Evolutionary conservation across 1,284 basidiomycete genomes (phyloP).

Genomic region (Lentinula novae-zelandiae): DNA sequence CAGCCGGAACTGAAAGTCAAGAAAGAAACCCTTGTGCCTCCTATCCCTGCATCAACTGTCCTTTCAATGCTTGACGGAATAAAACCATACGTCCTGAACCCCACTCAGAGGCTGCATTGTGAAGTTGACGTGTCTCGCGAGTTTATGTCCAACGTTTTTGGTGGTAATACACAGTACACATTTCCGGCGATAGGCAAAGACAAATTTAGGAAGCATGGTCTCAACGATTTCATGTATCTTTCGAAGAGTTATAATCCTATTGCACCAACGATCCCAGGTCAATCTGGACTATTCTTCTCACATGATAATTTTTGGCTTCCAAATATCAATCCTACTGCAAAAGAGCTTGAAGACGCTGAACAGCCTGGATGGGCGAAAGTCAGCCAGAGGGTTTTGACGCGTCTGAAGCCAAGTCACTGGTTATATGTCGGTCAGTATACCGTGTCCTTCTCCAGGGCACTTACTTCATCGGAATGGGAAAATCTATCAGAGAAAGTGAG

Average conservation of each 20-base stretch:
- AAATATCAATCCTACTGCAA: background rate
- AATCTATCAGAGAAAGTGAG: constrained; percentile 14
- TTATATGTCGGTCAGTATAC: constrained; percentile 28
- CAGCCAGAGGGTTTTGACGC: constrained; percentile 19
- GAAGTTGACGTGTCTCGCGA: constrained; percentile 19
- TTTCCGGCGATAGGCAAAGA: constrained; percentile 25
- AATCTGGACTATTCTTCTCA: constrained; percentile 30
- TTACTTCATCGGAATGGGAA: constrained; percentile 25
- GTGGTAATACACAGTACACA: constrained; percentile 28
- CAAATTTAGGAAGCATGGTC: constrained; percentile 24
- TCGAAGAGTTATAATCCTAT: constrained; percentile 31
- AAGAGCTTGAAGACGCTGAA: background rate
- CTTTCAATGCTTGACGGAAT: background rate
- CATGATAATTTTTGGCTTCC: constrained; percentile 2
- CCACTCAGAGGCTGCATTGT: constrained; percentile 6
- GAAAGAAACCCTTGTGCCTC: constrained; percentile 2
- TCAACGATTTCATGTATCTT: constrained; percentile 31
- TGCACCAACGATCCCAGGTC: constrained; percentile 32
- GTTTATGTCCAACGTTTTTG: constrained; percentile 30
- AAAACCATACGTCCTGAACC: constrained; percentile 10
- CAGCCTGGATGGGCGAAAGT: background rate
- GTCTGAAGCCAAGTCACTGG: constrained; percentile 21
- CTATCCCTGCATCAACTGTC: constrained; percentile 3
- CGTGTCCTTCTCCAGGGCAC: constrained; percentile 16
- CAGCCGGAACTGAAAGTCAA: constrained; percentile 12